Base-by-base conservation (phyloP, 257 asterid genomes). In the Solanum sejunctum region DNA sequence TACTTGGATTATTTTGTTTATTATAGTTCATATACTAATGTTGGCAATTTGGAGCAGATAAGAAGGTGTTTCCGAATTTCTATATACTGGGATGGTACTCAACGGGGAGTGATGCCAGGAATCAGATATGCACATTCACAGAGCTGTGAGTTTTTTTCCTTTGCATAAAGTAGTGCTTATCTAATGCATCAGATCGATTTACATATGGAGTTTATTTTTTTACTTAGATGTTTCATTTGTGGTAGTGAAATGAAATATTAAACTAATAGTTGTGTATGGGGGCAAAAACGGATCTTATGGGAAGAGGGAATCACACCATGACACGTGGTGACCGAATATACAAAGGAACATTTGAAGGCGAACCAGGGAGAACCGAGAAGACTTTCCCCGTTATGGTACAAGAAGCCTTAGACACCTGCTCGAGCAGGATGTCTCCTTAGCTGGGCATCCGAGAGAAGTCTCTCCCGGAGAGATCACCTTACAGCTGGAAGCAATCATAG, bases 81-180 rank as follows among this genome's bases (percentile, higher is more conserved):
- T 96, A 96, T 84, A 88, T 96, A 26, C 89, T 96, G 20, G 99
- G 99, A 86, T 96, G 99, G 99, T 96, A 96, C 89, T 96, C 99
- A 41, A 93, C 97, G 26, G 99, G 99, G 58, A 93, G 95, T 86
- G 99, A 96, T 84, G 99, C 98, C 91, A 90, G 52, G 99, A 96
- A 85, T 88, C 95, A 18, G 99, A 96, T 86, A 93, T 96, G 99
- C 87, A 89, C 82, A 95, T 95, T 86, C 99, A 95, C 91, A 95
- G 92, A 92, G 98, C 99, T 85, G 98, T 96, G 89, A 96, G 96
- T 89, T 75, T 32, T 89, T 85, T 32, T 16, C 51, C 43, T 73
- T 12, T 47, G 81, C 81, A 21, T 47, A 47, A n/a, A 43, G 28
- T n/a, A 45, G 80, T 72, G 12, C 20, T 72, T 45, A 45, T 43